Conservation (phyloP, 371 early-diverging fungal genomes). For the Rhizoclosmatium hyalinum region DNA sequence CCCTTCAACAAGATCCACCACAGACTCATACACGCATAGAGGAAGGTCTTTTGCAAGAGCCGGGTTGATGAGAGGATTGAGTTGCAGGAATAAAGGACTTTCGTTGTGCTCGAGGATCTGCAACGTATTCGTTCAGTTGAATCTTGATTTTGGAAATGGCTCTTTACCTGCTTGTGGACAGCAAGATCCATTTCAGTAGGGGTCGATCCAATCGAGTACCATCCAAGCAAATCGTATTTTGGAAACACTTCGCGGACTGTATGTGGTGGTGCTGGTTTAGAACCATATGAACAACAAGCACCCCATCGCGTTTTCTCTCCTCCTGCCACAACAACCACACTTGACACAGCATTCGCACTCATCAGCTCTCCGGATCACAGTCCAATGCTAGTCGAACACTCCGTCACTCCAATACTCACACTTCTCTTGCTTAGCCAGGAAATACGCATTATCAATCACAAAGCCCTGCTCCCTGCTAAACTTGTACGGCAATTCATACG, state of each 20-base stretch:
- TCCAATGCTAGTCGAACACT: background rate
- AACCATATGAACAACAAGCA: too few species aligned
- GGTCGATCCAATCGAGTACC: constrained; percentile 76
- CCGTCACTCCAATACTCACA: constrained; percentile 52
- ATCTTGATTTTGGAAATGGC: background rate
- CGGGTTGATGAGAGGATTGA: constrained; percentile 68
- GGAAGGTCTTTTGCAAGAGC: constrained; percentile 64
- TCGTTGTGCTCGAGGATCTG: constrained; percentile 78
- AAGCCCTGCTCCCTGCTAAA: background rate
- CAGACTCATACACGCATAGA: constrained; percentile 79
- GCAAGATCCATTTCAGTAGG: constrained; percentile 71
- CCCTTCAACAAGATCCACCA: constrained; percentile 72
- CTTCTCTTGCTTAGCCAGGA: constrained; percentile 78
- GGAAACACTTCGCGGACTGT: constrained; percentile 86
- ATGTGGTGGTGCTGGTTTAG: background rate
- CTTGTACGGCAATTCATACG: constrained; percentile 74
- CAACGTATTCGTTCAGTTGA: background rate
- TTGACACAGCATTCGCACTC: background rate
- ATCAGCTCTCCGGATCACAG: constrained; percentile 6
- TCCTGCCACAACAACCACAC: background rate
- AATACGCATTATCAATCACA: constrained; percentile 59
- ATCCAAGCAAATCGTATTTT: constrained; percentile 81
- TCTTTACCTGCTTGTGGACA: constrained; percentile 74
- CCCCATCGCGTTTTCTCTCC: too few species aligned
- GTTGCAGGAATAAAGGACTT: constrained; percentile 76